A percentile compares a stretch with the other conserved stretches of the same genome.
Conservation (phyloP, 2,329 filamentous ascomycete species). For the Ascochyta lentis region DNA sequence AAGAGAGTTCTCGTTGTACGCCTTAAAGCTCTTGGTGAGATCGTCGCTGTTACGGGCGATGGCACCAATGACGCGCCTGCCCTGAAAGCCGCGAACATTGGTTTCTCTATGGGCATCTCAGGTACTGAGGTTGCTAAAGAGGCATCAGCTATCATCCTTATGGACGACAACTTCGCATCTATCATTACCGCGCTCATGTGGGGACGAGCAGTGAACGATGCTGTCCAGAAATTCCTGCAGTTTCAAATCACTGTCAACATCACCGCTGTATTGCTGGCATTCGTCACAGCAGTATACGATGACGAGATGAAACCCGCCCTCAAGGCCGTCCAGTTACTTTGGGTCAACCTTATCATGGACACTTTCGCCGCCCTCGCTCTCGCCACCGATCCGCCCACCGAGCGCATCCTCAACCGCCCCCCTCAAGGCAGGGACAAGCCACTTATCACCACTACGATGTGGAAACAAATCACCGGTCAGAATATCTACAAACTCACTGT, state of each 20-base stretch:
- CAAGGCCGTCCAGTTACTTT: constrained; percentile 92
- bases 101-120: constrained; percentile 89
- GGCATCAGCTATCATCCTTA: constrained; percentile 95
- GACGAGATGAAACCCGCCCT: constrained; percentile 85
- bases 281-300: constrained; percentile 91
- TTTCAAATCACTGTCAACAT: constrained; percentile 99
- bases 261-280: constrained; percentile 96
- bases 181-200: constrained; percentile 95
- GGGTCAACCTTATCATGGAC: constrained; percentile 97
- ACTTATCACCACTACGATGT: constrained; percentile 70
- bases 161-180: constrained; percentile 97
- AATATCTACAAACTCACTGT: constrained; percentile 67
- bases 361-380: constrained; percentile 93
- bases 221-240: constrained; percentile 95
- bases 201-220: constrained; percentile 96
- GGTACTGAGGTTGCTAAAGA: constrained; percentile 96
- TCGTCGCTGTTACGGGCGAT: constrained; percentile 97
- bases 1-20: constrained; percentile 95
- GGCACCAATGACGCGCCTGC: constrained; percentile 97
- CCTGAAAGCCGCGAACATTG: constrained; percentile 96
- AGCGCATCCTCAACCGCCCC: constrained; percentile 90
- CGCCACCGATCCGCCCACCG: constrained; percentile 94
- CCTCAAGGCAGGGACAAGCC: constrained; percentile 89
- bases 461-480: constrained; percentile 71
- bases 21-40: constrained; percentile 85